These are phyloP conservation scores for Penicillium silybi DNA, from an alignment of 495 filamentous ascomycete genomes.

Conservation along the genomic window DNA sequence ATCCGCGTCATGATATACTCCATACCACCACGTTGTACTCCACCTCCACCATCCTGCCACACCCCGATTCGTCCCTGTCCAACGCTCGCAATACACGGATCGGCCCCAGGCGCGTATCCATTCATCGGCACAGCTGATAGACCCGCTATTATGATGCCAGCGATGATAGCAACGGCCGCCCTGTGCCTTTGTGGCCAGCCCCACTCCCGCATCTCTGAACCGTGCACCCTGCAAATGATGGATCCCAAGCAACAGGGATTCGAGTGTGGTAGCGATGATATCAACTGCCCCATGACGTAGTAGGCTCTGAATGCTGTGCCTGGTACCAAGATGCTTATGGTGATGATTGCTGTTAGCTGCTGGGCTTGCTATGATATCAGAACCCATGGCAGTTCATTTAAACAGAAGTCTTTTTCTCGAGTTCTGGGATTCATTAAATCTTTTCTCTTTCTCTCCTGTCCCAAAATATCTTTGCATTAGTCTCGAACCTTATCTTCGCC, in stretches of 20 bases:
- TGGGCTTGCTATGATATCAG: constrained; percentile 15
- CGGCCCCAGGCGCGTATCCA: constrained; percentile 4
- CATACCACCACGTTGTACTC: constrained; percentile 8
- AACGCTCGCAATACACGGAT: constrained; percentile 12
- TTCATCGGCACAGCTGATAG: constrained; percentile 5
- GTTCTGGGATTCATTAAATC: neutral
- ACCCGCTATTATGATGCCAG: constrained; percentile 19
- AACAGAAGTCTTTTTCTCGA: neutral
- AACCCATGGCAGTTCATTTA: constrained; percentile 5
- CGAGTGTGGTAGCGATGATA: constrained; percentile 16
- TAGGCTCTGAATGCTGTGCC: constrained; percentile 5
- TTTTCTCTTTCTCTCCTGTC: neutral
- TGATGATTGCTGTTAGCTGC: neutral
- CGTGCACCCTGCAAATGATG: constrained; percentile 17
- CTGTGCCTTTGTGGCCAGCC: constrained; percentile 9
- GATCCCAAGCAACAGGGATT: constrained; percentile 12
- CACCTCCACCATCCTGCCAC: constrained; percentile 8
- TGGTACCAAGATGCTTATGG: constrained; percentile 5
- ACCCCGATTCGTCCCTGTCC: constrained; percentile 10
- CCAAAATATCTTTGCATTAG: constrained; percentile 4
- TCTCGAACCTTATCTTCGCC: constrained; percentile 2
- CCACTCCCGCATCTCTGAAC: constrained; percentile 6
- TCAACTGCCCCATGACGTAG: constrained; percentile 23
- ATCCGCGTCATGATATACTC: constrained; percentile 12
- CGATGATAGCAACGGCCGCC: constrained; percentile 4